These are phyloP conservation scores for Colletotrichum zoysiae DNA, from an alignment of 2,329 filamentous ascomycete species.

Conservation along the genomic window DNA sequence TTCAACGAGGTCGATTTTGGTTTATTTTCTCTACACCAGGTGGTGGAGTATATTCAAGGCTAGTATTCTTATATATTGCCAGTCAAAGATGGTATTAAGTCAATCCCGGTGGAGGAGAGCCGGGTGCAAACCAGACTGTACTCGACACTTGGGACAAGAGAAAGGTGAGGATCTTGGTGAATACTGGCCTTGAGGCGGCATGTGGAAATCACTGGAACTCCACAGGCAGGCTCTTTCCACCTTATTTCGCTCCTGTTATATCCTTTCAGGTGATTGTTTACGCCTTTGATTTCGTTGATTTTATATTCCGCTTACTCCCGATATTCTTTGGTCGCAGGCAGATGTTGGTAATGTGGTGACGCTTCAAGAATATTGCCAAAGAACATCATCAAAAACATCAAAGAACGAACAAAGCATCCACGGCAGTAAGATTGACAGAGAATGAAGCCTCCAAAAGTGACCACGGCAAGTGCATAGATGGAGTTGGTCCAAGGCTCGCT, in stretches of 20 bases:
- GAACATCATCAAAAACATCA: no score
- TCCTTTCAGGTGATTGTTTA: no score
- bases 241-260: background rate
- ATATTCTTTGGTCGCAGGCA: background rate
- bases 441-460: no score
- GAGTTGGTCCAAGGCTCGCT: background rate
- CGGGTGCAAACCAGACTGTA: background rate
- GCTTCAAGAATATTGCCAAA: no score
- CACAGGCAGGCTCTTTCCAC: background rate
- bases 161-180: background rate
- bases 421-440: no score
- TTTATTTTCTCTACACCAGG: background rate
- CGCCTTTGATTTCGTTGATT: no score
- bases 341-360: background rate
- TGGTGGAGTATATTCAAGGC: background rate
- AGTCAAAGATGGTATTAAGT: background rate
- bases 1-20: background rate
- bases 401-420: background rate
- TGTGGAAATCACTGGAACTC: background rate
- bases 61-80: background rate
- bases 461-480: no score
- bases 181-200: background rate
- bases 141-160: background rate
- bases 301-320: background rate
- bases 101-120: fast-evolving